phyloP scores from a whole-genome alignment of 352 stramenopile genomes.

The Globisporangium iwayamae region DNA sequence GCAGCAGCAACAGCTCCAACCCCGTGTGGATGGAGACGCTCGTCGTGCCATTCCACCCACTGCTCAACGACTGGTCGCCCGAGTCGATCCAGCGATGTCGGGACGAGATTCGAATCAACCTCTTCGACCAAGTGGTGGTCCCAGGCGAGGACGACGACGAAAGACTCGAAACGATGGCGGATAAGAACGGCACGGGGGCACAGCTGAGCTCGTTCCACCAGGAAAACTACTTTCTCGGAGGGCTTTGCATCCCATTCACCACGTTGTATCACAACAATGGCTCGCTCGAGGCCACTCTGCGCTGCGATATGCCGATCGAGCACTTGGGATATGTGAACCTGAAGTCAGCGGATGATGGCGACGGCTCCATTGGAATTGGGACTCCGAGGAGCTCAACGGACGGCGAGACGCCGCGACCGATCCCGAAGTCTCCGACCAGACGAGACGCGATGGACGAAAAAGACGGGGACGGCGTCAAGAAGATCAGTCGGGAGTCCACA shows the following conservation, averaged over 20 bases:
- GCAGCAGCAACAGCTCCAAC: slow-evolving; percentile 23
- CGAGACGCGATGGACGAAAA: slow-evolving; percentile 1
- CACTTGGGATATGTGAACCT: slow-evolving; percentile 81
- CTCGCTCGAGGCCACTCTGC: slow-evolving; percentile 74
- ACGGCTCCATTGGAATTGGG: slow-evolving; percentile 5
- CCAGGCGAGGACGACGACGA: slow-evolving; percentile 19
- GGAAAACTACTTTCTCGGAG: slow-evolving; percentile 85
- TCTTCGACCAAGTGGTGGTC: slow-evolving; percentile 88
- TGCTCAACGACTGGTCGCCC: slow-evolving; percentile 79
- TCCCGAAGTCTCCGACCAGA: background rate
- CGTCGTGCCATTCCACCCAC: slow-evolving; percentile 80
- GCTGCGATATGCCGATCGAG: slow-evolving; percentile 77
- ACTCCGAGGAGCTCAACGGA: slow-evolving; percentile 8
- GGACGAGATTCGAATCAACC: slow-evolving; percentile 77
- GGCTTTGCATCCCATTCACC: slow-evolving; percentile 83
- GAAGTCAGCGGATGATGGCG: slow-evolving; percentile 9
- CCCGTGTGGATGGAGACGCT: slow-evolving; percentile 93
- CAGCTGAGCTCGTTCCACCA: slow-evolving; percentile 47
- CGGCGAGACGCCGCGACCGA: background rate
- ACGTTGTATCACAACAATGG: slow-evolving; percentile 81
- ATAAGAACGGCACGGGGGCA: slow-evolving; percentile 24
- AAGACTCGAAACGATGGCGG: slow-evolving; percentile 27
- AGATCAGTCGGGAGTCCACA: slow-evolving; percentile 56
- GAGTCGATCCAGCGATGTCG: slow-evolving; percentile 57
- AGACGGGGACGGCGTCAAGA: slow-evolving; percentile 31